Evolutionary conservation across 2,329 filamentous ascomycete species (phyloP).

Genomic region (Monosporascus sp.): DNA sequence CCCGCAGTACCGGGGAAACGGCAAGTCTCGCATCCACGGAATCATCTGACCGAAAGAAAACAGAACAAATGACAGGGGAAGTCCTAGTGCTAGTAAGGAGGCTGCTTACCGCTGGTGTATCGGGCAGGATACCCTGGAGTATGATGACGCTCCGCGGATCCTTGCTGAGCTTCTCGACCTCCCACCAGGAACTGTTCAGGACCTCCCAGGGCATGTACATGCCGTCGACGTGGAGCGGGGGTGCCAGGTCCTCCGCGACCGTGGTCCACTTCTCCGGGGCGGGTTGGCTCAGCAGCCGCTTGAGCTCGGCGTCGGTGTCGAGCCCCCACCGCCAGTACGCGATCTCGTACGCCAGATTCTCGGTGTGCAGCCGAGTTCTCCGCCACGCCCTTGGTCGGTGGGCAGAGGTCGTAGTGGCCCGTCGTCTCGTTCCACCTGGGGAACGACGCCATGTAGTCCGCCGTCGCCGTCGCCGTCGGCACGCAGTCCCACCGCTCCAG

Average conservation of each 20-base stretch:
- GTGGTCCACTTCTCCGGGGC: background rate
- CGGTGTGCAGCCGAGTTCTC: background rate
- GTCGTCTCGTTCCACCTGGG: too few relatives aligned
- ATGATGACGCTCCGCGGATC: background rate
- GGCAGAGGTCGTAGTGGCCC: too few relatives aligned
- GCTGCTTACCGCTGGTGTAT: background rate
- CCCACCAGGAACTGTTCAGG: background rate
- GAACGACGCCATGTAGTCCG: too few relatives aligned
- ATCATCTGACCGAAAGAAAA: background rate
- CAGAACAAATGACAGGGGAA: background rate
- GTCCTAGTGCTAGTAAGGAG: background rate
- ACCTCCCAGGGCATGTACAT: background rate
- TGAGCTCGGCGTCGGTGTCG: background rate
- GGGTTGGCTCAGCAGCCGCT: background rate
- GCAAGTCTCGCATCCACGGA: background rate
- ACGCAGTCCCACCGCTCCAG: too few relatives aligned
- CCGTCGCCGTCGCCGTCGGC: too few relatives aligned
- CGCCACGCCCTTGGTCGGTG: background rate
- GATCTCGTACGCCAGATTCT: background rate
- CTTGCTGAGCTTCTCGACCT: background rate
- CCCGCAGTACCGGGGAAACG: background rate
- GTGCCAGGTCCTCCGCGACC: background rate
- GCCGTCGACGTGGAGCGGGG: background rate
- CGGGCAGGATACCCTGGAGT: background rate
- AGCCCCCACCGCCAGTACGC: background rate